These are phyloP conservation scores for Dactylellina parvicollis DNA, from an alignment of 2,329 filamentous ascomycete species.

Conservation along the genomic window DNA sequence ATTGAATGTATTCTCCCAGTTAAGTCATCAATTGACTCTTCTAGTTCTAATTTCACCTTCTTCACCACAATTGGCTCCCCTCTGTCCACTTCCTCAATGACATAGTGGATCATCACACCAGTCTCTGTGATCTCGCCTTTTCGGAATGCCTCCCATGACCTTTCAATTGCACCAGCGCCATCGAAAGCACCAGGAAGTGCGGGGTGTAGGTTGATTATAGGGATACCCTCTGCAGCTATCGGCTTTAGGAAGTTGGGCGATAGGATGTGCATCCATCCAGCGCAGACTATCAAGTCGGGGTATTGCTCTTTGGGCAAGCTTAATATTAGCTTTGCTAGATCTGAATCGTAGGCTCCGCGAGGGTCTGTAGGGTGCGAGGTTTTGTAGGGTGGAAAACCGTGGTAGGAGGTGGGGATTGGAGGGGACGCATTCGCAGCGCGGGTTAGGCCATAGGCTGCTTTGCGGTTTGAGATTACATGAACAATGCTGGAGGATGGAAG, in stretches of 20 bases:
- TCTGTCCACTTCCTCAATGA: conserved; percentile 81
- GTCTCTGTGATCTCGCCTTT: conserved; percentile 74
- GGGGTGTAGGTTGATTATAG: conserved; percentile 85
- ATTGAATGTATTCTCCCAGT: conserved; percentile 77
- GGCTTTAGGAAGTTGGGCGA: conserved; percentile 75
- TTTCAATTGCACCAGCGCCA: conserved; percentile 78
- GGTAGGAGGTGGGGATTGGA: conserved; percentile 77
- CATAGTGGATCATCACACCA: conserved; percentile 90
- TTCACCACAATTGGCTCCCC: conserved; percentile 76
- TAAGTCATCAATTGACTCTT: conserved; percentile 73
- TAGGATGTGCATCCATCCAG: conserved; percentile 89
- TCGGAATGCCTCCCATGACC: conserved; percentile 78
- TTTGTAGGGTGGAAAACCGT: conserved; percentile 81
- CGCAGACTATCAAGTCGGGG: conserved; percentile 80
- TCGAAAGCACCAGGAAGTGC: conserved; percentile 78
- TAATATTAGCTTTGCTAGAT: conserved; percentile 75
- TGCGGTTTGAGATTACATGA: conserved; percentile 74
- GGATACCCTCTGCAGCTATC: conserved; percentile 70
- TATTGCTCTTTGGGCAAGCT: conserved; percentile 62
- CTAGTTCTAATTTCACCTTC: conserved; percentile 74
- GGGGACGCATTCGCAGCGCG: conserved; percentile 67
- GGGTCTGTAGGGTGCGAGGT: conserved; percentile 72
- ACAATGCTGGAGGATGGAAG: conserved; percentile 64
- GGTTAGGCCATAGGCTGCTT: conserved; percentile 72
- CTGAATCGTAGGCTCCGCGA: conserved; percentile 76